phyloP scores from a whole-genome alignment of 139 green algal genomes.

The Chlamydomonas eustigma region DNA sequence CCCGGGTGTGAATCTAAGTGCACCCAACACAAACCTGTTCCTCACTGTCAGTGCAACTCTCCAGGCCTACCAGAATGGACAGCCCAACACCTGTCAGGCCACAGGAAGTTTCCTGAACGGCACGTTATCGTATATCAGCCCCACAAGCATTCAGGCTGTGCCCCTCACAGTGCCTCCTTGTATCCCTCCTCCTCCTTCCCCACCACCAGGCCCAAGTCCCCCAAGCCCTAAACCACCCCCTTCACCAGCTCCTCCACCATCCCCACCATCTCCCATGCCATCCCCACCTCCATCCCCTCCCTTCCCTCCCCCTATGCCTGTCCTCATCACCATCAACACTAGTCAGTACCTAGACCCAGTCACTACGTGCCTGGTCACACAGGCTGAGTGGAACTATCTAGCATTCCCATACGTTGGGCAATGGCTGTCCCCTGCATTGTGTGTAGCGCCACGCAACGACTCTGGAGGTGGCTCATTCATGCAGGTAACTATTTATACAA shows the following conservation, averaged over 20 bases:
- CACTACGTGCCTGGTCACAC: no score
- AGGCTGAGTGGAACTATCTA: no score
- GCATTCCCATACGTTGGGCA: no score
- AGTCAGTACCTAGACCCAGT: not conserved
- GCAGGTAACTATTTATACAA: no score
- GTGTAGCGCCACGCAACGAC: no score
- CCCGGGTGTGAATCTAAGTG: not conserved
- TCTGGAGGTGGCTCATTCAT: no score
- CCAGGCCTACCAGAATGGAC: not conserved
- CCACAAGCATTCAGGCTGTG: no score
- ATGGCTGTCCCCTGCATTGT: no score
- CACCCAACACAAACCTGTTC: not conserved
- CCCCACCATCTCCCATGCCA: not conserved
- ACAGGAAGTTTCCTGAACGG: no score
- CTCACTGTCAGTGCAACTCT: not conserved
- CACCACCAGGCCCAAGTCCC: not conserved
- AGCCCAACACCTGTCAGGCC: no score
- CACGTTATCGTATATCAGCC: no score
- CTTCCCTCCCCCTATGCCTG: not conserved
- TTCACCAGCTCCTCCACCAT: not conserved
- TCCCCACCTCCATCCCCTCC: not conserved
- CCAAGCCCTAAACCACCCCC: not conserved
- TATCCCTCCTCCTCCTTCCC: not conserved
- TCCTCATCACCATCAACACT: not conserved
- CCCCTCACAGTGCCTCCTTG: no score